Base-by-base conservation (phyloP, 2,329 filamentous ascomycete species). In the Penicillium capsulatum region DNA sequence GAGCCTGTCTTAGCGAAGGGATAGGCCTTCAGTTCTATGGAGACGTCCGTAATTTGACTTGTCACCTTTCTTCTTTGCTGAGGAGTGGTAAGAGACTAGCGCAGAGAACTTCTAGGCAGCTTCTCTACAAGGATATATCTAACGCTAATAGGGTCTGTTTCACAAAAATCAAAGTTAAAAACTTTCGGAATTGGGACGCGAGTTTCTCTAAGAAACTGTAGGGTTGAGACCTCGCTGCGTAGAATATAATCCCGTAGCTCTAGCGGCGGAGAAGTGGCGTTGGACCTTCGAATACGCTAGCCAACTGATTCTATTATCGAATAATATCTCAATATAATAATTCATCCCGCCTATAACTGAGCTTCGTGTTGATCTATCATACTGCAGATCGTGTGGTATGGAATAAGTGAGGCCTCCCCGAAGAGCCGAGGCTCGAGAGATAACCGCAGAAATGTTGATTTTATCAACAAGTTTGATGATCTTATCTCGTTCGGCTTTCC, bases 321-420 rank as follows among this genome's bases (percentile, higher is more conserved):
- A 74, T 5, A 34, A 40, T 34, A 73, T 49, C 26, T 68, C 61
- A 28, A 69, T 46, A 43, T 73, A 66, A 47, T 66, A 73, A 45
- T 73, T 71, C 63, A 66, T 68, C 2, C 67, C 65, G 1, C 67
- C 68, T 64, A 73, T 72, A 0, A 70, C 58, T 4, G 64, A 63
- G 26, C 50, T 61, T 32, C 53, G 57, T 15, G 44, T 62, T 3
- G 47, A 46, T 50, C 49, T 53, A 38, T 68, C 58, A 56, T 70
- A 66, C n/a, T 55, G 46, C 22, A 69, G 56, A 16, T 14, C n/a
- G 14, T 59, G 53, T 9, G 58, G 50, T n/a, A 64, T 53, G n/a
- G 54, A 59, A 38, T 65, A 71, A 14, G 50, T 36, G 8, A 67
- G 44, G 6, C 67, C 66, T 7, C 49, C 22, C 14, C 65, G 64